These are phyloP conservation scores for Boechera divaricarpa DNA, from an alignment of 345 rosid species.

Conservation along the genomic window DNA sequence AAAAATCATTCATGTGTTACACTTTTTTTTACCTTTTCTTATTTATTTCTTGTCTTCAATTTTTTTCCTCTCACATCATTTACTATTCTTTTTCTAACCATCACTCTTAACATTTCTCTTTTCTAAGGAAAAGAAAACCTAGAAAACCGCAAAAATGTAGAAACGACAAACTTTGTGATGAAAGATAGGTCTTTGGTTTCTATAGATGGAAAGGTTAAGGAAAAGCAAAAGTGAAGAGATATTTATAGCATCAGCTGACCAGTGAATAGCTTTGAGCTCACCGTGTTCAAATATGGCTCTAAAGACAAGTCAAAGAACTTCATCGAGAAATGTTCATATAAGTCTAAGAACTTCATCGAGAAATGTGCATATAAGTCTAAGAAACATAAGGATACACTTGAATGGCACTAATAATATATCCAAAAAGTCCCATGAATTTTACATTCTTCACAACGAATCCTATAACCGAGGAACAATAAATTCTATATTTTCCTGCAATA, in stretches of 20 bases:
- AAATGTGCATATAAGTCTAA: not conserved
- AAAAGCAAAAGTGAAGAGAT: not conserved
- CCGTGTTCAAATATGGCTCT: conserved; percentile 81
- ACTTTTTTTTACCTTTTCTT: too few relatives aligned
- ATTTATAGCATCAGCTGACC: conserved; percentile 88
- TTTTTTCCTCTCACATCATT: too few relatives aligned
- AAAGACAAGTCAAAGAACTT: conserved; percentile 49
- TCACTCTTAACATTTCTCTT: too few relatives aligned
- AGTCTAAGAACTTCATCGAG: too few relatives aligned
- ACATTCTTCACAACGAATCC: conserved; percentile 89
- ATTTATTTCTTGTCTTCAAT: too few relatives aligned
- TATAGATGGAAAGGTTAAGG: not conserved
- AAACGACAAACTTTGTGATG: too few relatives aligned
- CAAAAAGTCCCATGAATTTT: conserved; percentile 76
- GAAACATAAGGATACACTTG: conserved; percentile 84
- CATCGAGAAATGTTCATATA: too few relatives aligned
- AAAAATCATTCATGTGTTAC: too few relatives aligned
- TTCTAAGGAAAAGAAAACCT: conserved; percentile 70
- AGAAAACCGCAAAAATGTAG: conserved; percentile 45
- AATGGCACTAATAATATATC: conserved; percentile 78
- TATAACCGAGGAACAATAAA: conserved; percentile 38
- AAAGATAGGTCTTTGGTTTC: too few relatives aligned
- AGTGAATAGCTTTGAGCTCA: conserved; percentile 75
- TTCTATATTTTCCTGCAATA: not conserved
- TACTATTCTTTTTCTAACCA: too few relatives aligned